Conservation (phyloP, 2,329 filamentous ascomycete species). For the Aspergillus clavatus region DNA sequence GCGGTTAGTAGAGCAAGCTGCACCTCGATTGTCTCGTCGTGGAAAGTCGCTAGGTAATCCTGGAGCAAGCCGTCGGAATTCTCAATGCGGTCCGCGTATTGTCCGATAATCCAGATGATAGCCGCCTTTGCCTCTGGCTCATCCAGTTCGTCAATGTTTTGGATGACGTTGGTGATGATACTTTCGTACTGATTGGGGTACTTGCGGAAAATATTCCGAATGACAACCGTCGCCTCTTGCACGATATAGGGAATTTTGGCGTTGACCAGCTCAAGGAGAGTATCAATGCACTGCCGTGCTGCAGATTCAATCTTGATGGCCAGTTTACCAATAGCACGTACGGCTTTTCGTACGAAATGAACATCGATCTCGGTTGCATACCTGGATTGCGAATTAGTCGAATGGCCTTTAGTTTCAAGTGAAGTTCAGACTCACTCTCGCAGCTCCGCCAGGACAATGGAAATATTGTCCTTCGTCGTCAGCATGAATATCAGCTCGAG, state of each 20-base stretch:
- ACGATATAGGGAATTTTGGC: constrained; percentile 99
- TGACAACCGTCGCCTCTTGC: constrained; percentile 96
- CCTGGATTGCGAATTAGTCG: constrained; percentile 29
- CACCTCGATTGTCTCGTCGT: constrained; percentile 91
- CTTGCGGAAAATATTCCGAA: constrained; percentile 98
- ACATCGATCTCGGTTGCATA: constrained; percentile 98
- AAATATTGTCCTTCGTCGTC: constrained; percentile 90
- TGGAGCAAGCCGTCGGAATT: constrained; percentile 92
- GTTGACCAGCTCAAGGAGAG: constrained; percentile 84
- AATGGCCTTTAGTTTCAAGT: neutral
- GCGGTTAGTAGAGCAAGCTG: constrained; percentile 91
- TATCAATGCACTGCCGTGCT: constrained; percentile 83
- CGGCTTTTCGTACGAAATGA: constrained; percentile 96
- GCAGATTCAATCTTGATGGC: constrained; percentile 98
- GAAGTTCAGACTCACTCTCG: constrained; percentile 59
- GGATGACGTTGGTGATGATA: constrained; percentile 92
- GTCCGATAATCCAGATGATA: constrained; percentile 99
- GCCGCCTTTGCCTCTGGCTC: constrained; percentile 97
- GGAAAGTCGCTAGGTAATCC: constrained; percentile 90
- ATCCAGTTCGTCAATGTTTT: constrained; percentile 92
- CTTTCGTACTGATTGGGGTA: constrained; percentile 98
- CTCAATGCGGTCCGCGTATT: constrained; percentile 95
- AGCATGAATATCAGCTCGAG: constrained; percentile 99
- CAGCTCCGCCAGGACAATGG: constrained; percentile 87
- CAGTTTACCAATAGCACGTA: constrained; percentile 93